These are phyloP conservation scores for Colletotrichum costaricense DNA, from an alignment of 2,329 filamentous ascomycete genomes.

Conservation along the genomic window DNA sequence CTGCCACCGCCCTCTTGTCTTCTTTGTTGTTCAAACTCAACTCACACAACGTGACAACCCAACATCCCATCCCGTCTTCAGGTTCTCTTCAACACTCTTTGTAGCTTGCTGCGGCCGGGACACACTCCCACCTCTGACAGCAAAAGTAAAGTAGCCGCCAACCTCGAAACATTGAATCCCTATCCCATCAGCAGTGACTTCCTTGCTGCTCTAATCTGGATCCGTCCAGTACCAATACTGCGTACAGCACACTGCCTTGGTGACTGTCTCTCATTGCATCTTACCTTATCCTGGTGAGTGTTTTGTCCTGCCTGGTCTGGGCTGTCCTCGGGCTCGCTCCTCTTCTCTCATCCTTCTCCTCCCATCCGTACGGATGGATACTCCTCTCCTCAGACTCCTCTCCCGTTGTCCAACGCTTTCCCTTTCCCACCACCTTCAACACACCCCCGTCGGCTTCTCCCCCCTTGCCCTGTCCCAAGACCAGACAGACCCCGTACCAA, in stretches of 20 bases:
- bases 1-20: background rate
- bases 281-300: conserved; percentile 5
- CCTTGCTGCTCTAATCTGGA: background rate
- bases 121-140: background rate
- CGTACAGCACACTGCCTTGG: background rate
- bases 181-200: background rate
- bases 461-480: conserved; percentile 11
- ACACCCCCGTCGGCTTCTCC: conserved; percentile 11
- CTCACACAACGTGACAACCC: background rate
- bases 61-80: background rate
- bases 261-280: no score
- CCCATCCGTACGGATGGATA: no score
- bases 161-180: no score
- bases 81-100: background rate
- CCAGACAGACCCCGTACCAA: background rate
- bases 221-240: background rate
- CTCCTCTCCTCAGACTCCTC: background rate
- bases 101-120: background rate
- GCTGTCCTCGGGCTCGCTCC: background rate
- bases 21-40: conserved; percentile 2
- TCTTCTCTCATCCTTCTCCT: background rate
- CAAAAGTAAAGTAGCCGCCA: no score
- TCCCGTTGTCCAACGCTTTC: conserved; percentile 7
- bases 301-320: background rate
- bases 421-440: background rate